Evolutionary conservation across 139 green algal genomes (phyloP), one percentile per base, ranked within the genome.

Genomic region (Chlamydomonas eustigma): DNA sequence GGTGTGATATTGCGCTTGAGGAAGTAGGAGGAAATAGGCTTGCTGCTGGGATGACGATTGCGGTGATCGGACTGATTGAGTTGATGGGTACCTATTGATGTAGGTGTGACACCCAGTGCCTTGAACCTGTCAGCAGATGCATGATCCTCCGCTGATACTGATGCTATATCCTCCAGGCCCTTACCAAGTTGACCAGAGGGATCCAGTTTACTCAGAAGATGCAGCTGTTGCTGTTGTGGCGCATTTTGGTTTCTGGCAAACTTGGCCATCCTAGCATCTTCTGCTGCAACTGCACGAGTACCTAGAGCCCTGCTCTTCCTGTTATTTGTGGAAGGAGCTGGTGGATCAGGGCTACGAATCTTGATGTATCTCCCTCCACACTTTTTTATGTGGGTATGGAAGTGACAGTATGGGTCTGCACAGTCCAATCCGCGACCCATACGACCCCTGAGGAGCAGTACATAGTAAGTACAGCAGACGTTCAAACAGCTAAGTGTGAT

Each of bases 291-390:
- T 8, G 52, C 52, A 25, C 52, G 8, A 4, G 52, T 68, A 28
- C 52, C 52, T 31, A 28, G 6, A 8, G 22, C 12, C 52, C 44
- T 12, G 12, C 22, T 58, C 44, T 31, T 68, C 12, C 52, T 31
- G n/a, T 22, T 22, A 4, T 68, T 68, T 4, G n/a, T 28, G 6
- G 8, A 25, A 28, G 6, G n/a, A 8, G 34, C 52, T 4, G 18
- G n/a, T 37, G 52, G 52, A 33, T 71, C 37, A 2, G 76, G 76
- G 35, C 66, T 44, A 31, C 24, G n/a, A 38, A 73, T 52, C 70
- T 81, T 81, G 38, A 74, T 50, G 71, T 73, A 93, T 0, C 71
- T 4, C 18, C 89, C 89, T 0, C 88, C 89, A 51, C 89, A 93
- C 33, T 74, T 75, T 28, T 77, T 73, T 8, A 81, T 2, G 80